Base-by-base conservation (phyloP, 345 rosid genomes). In the Turnera subulata region DNA sequence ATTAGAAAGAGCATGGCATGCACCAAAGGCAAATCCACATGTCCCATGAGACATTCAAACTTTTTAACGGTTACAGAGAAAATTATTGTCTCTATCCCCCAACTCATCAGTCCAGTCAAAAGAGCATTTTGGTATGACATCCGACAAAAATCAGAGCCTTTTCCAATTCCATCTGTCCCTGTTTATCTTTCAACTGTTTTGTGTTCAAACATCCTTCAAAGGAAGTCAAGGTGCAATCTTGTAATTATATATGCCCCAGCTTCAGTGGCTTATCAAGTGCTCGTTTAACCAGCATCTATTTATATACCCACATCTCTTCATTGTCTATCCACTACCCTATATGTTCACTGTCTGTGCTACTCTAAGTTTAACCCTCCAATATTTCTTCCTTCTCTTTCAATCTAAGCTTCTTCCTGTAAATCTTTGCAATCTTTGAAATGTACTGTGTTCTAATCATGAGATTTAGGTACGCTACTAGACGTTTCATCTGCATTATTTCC, bases 91-190 rank as follows among this genome's bases (percentile, higher is more conserved):
- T 50, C 63, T 11, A 58, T 55, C 68, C 54, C 42, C 25, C 61
- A 60, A 55, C 39, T 37, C 40, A 37, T 9, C n/a, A 42, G 18
- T 52, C 35, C 71, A 63, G 85, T 80, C 85, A 78, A 82, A 80
- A 80, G 78, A 70, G 56, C 55, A 65, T 51, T 50, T 74, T 53
- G 67, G 62, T 73, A 70, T n/a, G n/a, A 69, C 35, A 73, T 63
- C 82, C 78, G 80, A 77, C 84, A 78, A 77, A 75, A 75, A 42
- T 67, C 74, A 71, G 64, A 69, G 58, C 46, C 70, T 70, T 78
- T 76, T 73, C 79, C 84, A 73, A 58, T 29, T 29, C 4, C 84
- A 73, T 63, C 46, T 60, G 75, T 78, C 73, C 72, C 70, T 65
- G 59, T 61, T 75, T 25, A 61, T 39, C 58, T 77, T 71, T 73